Conservation (phyloP, 768 basidiomycete species). For the Fomitopsis serialis region DNA sequence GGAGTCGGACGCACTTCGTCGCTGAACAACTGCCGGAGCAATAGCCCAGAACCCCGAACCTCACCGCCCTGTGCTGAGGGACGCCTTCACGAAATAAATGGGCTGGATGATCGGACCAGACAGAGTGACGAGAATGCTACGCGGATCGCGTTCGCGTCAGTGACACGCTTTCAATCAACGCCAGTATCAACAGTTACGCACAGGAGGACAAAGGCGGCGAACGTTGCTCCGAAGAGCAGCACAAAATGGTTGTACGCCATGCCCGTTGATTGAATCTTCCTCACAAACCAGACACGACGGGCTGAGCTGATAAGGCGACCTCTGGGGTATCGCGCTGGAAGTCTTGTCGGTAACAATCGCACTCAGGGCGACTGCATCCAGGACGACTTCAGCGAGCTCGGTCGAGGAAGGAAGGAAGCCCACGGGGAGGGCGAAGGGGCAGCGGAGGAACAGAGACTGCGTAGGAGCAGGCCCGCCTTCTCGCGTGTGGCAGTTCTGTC, state of each 20-base stretch:
- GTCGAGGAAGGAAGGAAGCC: no score
- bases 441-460: no score
- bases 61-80: neutral
- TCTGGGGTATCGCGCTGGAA: neutral
- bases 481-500: no score
- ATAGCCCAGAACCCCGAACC: constrained; percentile 7
- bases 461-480: no score
- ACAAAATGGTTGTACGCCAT: constrained; percentile 4
- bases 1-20: constrained; percentile 1
- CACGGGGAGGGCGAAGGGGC: no score
- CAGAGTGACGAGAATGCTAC: constrained; percentile 7
- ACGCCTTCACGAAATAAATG: constrained; percentile 5
- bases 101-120: constrained; percentile 6
- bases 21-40: constrained; percentile 1
- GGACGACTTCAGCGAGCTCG: no score
- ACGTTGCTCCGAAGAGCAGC: constrained; percentile 8
- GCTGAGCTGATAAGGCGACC: neutral
- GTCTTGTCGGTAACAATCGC: no score
- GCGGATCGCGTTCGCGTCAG: neutral
- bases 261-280: neutral
- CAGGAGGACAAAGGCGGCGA: constrained; percentile 8
- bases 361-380: no score
- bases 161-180: neutral
- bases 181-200: constrained; percentile 1
- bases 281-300: neutral